phyloP scores from a whole-genome alignment of 1,284 basidiomycete genomes.

The Ganoderma lingzhi region DNA sequence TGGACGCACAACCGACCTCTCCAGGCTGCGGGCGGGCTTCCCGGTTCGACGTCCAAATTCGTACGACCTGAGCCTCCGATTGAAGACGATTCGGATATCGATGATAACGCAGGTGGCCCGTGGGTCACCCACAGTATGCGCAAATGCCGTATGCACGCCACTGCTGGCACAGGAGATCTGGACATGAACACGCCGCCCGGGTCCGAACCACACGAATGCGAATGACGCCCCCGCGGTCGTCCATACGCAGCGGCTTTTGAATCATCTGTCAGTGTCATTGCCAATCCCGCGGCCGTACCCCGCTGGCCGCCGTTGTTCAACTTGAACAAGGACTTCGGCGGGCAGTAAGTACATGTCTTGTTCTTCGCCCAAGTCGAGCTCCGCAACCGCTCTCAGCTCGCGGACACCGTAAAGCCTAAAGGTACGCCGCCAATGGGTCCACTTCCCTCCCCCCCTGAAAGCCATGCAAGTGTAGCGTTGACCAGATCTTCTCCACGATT shows the following conservation, averaged over 20 bases:
- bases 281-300: too few species aligned
- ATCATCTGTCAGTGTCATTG: too few species aligned
- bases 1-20: neutral
- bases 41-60: neutral
- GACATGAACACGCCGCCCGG: neutral
- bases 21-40: neutral
- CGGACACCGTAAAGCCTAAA: too few species aligned
- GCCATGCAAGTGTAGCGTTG: too few species aligned
- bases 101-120: neutral
- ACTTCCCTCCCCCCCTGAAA: too few species aligned
- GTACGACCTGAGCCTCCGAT: neutral
- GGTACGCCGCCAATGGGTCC: too few species aligned
- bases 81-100: neutral
- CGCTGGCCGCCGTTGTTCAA: too few species aligned
- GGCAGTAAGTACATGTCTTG: too few species aligned
- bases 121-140: neutral
- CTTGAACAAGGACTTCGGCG: too few species aligned
- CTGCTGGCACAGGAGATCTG: neutral
- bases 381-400: too few species aligned
- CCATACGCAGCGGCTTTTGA: neutral
- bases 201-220: neutral
- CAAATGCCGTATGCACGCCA: neutral
- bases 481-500: too few species aligned
- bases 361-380: too few species aligned
- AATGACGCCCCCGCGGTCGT: neutral